These are phyloP conservation scores for Daphne laureola DNA, from an alignment of 441 rosid species.

Conservation along the genomic window DNA sequence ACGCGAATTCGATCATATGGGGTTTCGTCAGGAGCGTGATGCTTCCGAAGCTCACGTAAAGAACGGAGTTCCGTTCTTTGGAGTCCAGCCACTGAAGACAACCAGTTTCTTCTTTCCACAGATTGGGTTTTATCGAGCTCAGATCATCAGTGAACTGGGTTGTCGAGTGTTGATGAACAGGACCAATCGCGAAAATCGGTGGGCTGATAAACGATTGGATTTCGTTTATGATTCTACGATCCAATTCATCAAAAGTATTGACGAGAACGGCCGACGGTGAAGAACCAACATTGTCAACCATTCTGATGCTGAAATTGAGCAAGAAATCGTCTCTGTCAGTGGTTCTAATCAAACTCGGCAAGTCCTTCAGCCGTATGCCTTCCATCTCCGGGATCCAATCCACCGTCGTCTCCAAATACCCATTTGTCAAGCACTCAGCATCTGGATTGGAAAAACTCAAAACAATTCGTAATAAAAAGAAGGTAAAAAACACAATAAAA, in stretches of 20 bases:
- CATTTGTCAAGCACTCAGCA: constrained; percentile 14
- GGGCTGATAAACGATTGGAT: constrained; percentile 2
- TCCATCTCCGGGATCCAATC: constrained; percentile 22
- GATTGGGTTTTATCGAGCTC: background rate
- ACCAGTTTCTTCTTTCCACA: constrained; percentile 18
- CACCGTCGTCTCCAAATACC: constrained; percentile 14
- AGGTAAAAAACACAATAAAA: too few species aligned
- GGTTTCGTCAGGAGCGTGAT: constrained; percentile 3
- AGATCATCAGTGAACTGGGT: background rate
- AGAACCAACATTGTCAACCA: background rate
- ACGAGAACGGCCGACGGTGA: constrained; percentile 12
- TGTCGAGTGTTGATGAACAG: constrained; percentile 5
- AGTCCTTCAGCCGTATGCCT: constrained; percentile 13
- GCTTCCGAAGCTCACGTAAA: constrained; percentile 21
- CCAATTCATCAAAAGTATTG: constrained; percentile 22
- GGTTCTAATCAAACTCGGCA: constrained; percentile 16
- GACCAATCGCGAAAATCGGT: constrained; percentile 17
- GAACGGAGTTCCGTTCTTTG: constrained; percentile 9
- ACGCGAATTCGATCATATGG: constrained; percentile 17
- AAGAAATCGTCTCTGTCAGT: constrained; percentile 11
- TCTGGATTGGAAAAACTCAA: too few species aligned
- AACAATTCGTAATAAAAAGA: too few species aligned
- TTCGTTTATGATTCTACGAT: constrained; percentile 11
- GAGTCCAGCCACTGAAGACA: constrained; percentile 19
- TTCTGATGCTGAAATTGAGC: constrained; percentile 8